Percentiles rank a stretch among this genome's conserved stretches.
Conservation (phyloP, 2,329 filamentous ascomycete genomes). For the Myriosclerotinia duriaeana region DNA sequence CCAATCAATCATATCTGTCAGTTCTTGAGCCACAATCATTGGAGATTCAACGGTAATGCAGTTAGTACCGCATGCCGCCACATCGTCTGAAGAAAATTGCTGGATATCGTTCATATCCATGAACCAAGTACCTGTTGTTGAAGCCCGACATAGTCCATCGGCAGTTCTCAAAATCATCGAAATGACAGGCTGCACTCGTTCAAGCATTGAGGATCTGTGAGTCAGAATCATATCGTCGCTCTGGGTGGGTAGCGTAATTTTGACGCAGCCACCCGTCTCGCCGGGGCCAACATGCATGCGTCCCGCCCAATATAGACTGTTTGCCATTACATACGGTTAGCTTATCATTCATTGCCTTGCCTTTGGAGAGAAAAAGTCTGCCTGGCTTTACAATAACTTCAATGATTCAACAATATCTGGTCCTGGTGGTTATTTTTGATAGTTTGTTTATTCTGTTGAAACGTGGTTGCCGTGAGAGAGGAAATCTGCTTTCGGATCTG, state of each 20-base stretch:
- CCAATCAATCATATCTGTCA: background rate
- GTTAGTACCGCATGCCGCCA: too few species aligned
- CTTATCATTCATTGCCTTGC: too few species aligned
- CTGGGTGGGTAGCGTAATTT: background rate
- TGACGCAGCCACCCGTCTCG: background rate
- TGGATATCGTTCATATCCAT: background rate
- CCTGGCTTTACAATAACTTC: background rate
- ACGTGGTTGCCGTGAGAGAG: too few species aligned
- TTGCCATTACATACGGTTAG: background rate
- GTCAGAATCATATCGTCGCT: background rate
- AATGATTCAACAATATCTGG: background rate
- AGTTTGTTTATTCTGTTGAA: background rate
- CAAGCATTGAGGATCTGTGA: background rate
- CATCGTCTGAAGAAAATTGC: background rate
- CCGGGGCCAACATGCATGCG: background rate
- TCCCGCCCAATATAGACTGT: background rate
- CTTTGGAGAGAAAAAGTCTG: background rate
- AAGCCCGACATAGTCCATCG: too few species aligned
- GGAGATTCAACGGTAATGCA: background rate
- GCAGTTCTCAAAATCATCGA: background rate
- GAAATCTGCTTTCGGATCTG: too few species aligned
- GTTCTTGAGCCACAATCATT: too few species aligned
- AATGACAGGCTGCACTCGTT: background rate
- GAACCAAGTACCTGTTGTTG: background rate
- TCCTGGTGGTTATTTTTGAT: too few species aligned